Evolutionary conservation across 2,329 filamentous ascomycete species (phyloP).

Genomic region (Scedosporium apiospermum): DNA sequence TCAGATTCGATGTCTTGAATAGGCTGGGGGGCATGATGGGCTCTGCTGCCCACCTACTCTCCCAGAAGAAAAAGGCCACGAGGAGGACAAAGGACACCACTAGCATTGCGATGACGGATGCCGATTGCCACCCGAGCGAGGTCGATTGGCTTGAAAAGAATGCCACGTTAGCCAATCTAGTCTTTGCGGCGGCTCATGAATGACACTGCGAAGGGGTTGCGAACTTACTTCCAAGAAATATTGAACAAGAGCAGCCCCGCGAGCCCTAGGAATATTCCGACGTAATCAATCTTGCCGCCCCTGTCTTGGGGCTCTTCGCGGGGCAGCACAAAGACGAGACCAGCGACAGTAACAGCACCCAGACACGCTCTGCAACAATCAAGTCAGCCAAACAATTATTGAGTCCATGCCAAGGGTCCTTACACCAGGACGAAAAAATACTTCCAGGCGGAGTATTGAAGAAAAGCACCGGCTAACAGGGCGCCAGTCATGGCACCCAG

Average conservation of each 20-base stretch:
- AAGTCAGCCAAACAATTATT: no score
- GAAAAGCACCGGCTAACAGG: constrained; percentile 28
- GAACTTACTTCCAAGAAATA: constrained; percentile 49
- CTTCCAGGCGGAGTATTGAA: constrained; percentile 33
- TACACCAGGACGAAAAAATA: constrained; percentile 24
- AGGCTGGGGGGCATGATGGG: constrained; percentile 52
- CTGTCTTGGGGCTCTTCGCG: not conserved
- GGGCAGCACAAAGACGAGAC: not conserved
- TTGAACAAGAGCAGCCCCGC: constrained; percentile 51
- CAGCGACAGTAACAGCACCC: not conserved
- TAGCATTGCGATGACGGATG: constrained; percentile 45
- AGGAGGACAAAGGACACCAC: constrained; percentile 48
- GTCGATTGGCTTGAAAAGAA: constrained; percentile 47
- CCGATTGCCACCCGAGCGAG: constrained; percentile 45
- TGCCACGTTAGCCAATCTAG: no score
- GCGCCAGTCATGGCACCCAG: constrained; percentile 33
- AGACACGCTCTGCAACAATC: no score
- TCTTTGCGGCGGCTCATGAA: not conserved
- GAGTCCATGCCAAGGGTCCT: not conserved
- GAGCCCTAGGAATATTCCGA: constrained; percentile 35
- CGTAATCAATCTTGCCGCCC: constrained; percentile 23
- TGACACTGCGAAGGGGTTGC: not conserved
- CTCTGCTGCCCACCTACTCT: constrained; percentile 30
- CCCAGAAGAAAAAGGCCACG: constrained; percentile 45
- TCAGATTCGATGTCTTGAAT: constrained; percentile 4